phyloP scores from a whole-genome alignment of 2,329 filamentous ascomycete genomes.

The Penicillium sclerotiorum region DNA sequence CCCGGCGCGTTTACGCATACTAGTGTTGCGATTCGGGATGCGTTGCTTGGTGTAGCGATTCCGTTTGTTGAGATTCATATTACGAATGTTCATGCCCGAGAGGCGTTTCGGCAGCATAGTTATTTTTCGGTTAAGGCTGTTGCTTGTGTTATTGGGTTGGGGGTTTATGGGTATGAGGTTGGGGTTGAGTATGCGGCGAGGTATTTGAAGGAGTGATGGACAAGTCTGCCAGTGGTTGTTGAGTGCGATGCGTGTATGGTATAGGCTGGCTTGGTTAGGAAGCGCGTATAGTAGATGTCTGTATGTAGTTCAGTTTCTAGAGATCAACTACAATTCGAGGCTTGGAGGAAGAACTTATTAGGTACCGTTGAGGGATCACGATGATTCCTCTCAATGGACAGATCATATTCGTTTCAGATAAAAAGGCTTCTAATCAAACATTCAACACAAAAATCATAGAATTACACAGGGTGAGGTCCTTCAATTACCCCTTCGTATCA shows the following conservation, averaged over 20 bases:
- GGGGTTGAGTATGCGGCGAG: slow-evolving; percentile 7
- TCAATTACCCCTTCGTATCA: slow-evolving; percentile 34
- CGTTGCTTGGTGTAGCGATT: slow-evolving; percentile 65
- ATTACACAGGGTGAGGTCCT: slow-evolving; percentile 3
- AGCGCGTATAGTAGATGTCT: too few relatives aligned
- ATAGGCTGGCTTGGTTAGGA: too few relatives aligned
- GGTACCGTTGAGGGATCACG: too few relatives aligned
- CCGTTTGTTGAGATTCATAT: slow-evolving; percentile 75
- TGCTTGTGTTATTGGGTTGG: slow-evolving; percentile 8
- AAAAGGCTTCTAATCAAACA: slow-evolving; percentile 4
- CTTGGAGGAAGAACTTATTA: too few relatives aligned
- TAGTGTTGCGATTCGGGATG: slow-evolving; percentile 70
- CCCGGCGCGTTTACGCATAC: slow-evolving; percentile 73
- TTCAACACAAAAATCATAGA: not conserved
- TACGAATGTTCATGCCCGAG: slow-evolving; percentile 69
- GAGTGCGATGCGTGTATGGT: too few relatives aligned
- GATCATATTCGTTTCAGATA: slow-evolving; percentile 1
- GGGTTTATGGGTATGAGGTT: slow-evolving; percentile 10
- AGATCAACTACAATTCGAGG: too few relatives aligned
- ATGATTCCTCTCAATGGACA: not conserved
- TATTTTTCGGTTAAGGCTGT: slow-evolving; percentile 71
- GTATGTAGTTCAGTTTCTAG: too few relatives aligned
- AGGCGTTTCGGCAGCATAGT: slow-evolving; percentile 66
- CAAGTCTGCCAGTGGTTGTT: too few relatives aligned
- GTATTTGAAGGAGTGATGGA: not conserved